Base-by-base conservation (phyloP, 768 basidiomycete genomes). In the Suillus subaureus region DNA sequence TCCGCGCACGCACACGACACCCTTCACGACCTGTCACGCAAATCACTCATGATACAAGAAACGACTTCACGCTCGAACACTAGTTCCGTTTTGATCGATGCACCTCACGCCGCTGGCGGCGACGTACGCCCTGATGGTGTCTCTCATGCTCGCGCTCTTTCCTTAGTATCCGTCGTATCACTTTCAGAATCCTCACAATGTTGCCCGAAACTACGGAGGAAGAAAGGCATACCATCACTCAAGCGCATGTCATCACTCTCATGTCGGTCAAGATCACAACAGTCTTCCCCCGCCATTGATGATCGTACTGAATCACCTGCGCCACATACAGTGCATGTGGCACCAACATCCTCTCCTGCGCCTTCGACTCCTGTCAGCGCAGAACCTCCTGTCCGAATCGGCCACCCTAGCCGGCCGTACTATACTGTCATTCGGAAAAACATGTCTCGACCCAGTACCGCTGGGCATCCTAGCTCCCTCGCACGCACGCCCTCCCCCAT, bases 341-440 rank as follows among this genome's bases (percentile, higher is more conserved):
- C 76, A 52, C 70, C 63, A 8, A 61, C 63, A 3, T 47, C 62
- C 1, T 77, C 75, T 35, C 49, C 68, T 43, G 64, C 70, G 51
- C 56, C 75, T 62, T 28, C 45, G 60, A 70, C 70, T 61, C 65
- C 55, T 60, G 72, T 71, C 43, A 70, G 65, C 8, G 71, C 71
- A 52, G 31, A 62, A 26, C 70, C 77, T 49, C 68, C 64, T 40
- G 74, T 77, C 60, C 83, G 81, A 9, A 74, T 87, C 35, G 85
- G 85, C 1, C 84, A 84, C 67, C 85, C 85, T 13, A 81, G 74
- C 61, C 78, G 86, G 23, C 86, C 85, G 15, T 85, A 85, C 69
- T 87, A 87, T 71, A 79, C 81, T 28, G 85, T 81, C 58, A 87
- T 87, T 60, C 84, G 85, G 73, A 76, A 77, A 78, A 77, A 77